Base-by-base conservation (phyloP, 305 asterid genomes). In the Fraxinus nigra region DNA sequence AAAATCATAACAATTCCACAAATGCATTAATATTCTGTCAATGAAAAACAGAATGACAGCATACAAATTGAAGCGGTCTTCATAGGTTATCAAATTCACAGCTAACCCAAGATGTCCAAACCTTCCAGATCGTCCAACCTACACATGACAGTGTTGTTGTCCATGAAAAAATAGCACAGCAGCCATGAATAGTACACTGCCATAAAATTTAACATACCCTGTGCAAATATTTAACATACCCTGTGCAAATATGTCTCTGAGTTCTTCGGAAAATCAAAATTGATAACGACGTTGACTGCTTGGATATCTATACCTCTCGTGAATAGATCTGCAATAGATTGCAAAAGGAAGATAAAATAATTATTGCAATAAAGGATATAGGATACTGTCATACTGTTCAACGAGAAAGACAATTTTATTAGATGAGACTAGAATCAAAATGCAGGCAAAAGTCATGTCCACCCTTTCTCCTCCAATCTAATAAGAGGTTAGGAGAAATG, bases 71-170 rank as follows among this genome's bases (percentile, higher is more conserved):
- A 95, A 95, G 81, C 99, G 99, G 80, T 95, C 99, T 86, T 95
- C 99, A 56, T 86, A 95, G 77, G 99, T 95, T 81, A 95, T 94
- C 90, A 95, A 90, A 88, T 92, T 95, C 86, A 94, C 97, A 37
- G 98, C 99, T 81, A 95, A 89, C 35, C 98, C 99, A 88, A 94
- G 99, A 85, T 95, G 98, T 75, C 99, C 99, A 85, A 94, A 95
- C 85, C 99, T 89, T 79, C 99, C 99, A 18, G 98, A 95, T 84
- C 99, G 93, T 82, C 99, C 99, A 87, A 95, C 99, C 99, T 95
- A 82, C 75, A 78, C 70, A 75, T 43, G 46, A 54, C 85, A 82
- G 54, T 16, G 74, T 83, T 33, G 76, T 51, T 18, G 26, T 3
- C 69, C 46, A 74, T 54, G 69, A 80, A 81, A 81, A 65, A 48